phyloP scores from a whole-genome alignment of 2,329 filamentous ascomycete species.

The Coleophoma cylindrospora region DNA sequence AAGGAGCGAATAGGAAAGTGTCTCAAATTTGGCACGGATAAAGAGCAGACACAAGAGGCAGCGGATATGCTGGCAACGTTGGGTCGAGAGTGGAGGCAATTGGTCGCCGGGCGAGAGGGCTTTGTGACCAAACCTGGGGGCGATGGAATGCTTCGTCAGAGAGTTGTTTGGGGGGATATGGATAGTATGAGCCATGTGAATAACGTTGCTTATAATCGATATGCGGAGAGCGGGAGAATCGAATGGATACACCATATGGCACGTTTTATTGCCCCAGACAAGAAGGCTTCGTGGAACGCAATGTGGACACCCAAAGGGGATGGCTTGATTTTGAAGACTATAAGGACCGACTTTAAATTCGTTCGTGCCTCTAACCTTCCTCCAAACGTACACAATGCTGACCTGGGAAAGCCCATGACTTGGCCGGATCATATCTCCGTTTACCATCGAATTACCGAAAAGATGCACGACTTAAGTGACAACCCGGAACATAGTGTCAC shows the following conservation, averaged over 20 bases:
- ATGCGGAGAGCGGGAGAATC: conserved; percentile 75
- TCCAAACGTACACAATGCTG: not conserved
- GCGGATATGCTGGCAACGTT: conserved; percentile 54
- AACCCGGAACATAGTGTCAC: conserved; percentile 37
- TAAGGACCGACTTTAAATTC: conserved; percentile 83
- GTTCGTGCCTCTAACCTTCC: conserved; percentile 41
- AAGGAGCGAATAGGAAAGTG: conserved; percentile 67
- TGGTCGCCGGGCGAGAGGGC: conserved; percentile 70
- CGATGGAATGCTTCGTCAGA: conserved; percentile 58
- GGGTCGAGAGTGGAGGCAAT: conserved; percentile 62
- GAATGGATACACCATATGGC: conserved; percentile 74
- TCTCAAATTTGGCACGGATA: conserved; percentile 66
- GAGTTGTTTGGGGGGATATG: conserved; percentile 83
- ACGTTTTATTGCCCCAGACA: conserved; percentile 51
- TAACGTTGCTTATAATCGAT: conserved; percentile 78
- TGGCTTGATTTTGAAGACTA: conserved; percentile 75
- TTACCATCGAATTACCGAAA: conserved; percentile 56
- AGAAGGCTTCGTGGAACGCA: conserved; percentile 61
- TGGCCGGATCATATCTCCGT: conserved; percentile 81
- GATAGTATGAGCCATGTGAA: conserved; percentile 75
- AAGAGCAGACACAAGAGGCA: conserved; percentile 51
- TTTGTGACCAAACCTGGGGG: conserved; percentile 46
- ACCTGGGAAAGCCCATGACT: conserved; percentile 61
- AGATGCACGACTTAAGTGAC: conserved; percentile 35
- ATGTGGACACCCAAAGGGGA: conserved; percentile 61